Evolutionary conservation across 2,329 filamentous ascomycete genomes (phyloP).

Genomic region (Onygena corvina): DNA sequence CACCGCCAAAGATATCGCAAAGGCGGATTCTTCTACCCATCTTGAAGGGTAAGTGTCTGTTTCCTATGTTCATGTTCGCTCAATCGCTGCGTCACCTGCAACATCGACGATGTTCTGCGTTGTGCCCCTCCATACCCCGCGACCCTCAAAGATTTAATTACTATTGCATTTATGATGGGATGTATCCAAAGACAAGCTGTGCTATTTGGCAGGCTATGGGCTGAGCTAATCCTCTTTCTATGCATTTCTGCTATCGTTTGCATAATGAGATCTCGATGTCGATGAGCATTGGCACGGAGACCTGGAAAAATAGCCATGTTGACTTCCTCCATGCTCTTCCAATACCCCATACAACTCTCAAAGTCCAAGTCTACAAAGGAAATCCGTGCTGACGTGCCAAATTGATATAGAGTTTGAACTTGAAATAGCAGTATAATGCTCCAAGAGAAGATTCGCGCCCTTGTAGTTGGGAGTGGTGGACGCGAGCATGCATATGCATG

Average conservation of each 20-base stretch:
- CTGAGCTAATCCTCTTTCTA: too few relatives aligned
- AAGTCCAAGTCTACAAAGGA: too few relatives aligned
- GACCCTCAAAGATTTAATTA: not conserved
- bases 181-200: not conserved
- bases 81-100: not conserved
- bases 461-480: constrained; percentile 86
- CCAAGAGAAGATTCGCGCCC: constrained; percentile 50
- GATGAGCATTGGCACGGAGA: too few relatives aligned
- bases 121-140: constrained; percentile 3
- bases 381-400: too few relatives aligned
- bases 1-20: not conserved
- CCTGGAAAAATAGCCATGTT: too few relatives aligned
- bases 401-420: not conserved
- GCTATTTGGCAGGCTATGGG: too few relatives aligned
- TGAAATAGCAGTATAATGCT: constrained; percentile 23
- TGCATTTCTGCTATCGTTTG: too few relatives aligned
- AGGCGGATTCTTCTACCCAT: not conserved
- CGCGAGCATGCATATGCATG: constrained; percentile 90
- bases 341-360: too few relatives aligned
- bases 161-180: not conserved
- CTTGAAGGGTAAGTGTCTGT: not conserved
- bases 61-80: not conserved
- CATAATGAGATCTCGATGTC: too few relatives aligned
- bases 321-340: too few relatives aligned
- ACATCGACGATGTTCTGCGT: not conserved